These are phyloP conservation scores for Orbilia ellipsospora DNA, from an alignment of 2,329 filamentous ascomycete species.

Conservation along the genomic window DNA sequence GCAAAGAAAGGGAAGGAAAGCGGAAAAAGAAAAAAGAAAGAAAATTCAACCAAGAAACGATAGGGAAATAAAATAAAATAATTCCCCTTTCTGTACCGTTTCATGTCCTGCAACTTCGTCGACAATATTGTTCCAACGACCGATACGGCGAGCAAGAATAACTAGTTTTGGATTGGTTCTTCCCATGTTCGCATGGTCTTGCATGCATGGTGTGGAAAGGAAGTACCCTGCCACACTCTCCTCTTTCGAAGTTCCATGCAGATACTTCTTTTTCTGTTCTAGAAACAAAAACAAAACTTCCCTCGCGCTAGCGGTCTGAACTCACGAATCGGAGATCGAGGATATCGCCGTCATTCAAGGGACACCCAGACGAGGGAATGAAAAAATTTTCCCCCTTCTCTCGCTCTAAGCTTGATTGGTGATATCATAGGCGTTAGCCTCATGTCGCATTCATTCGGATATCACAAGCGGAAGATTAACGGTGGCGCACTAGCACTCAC, in stretches of 20 bases:
- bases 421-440: constrained; percentile 26
- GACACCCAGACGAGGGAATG: constrained; percentile 11
- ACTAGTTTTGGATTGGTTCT: constrained; percentile 16
- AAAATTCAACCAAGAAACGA: background rate
- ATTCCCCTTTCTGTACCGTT: constrained; percentile 43
- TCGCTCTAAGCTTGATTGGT: constrained; percentile 8
- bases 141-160: constrained; percentile 44
- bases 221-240: constrained; percentile 22
- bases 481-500: background rate
- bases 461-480: constrained; percentile 8
- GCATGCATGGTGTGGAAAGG: background rate
- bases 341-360: constrained; percentile 34
- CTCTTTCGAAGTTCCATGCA: too few species aligned
- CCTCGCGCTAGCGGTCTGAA: constrained; percentile 43
- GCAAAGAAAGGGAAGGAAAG: too few species aligned
- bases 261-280: constrained; percentile 27
- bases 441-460: constrained; percentile 2
- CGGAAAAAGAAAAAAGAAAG: background rate
- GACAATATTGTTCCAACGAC: background rate
- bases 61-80: background rate
- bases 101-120: constrained; percentile 42
- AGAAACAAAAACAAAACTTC: constrained; percentile 34
- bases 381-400: constrained; percentile 16
- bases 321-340: constrained; percentile 23
- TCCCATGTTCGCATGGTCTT: constrained; percentile 1